Evolutionary conservation across 345 rosid genomes (phyloP).

Genomic region (Chamaenerion angustifolium): DNA sequence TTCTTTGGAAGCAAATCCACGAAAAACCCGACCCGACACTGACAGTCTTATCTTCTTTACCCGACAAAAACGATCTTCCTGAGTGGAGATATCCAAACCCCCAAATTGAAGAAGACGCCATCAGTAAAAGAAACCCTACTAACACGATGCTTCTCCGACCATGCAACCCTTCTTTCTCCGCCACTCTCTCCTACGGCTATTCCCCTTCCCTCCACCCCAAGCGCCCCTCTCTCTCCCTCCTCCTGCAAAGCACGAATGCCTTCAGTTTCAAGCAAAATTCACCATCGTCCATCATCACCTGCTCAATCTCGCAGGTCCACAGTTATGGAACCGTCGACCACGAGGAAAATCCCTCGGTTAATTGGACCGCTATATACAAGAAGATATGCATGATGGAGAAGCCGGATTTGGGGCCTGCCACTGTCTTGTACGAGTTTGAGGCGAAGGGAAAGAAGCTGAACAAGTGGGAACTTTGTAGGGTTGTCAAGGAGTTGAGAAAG

Average conservation of each 20-base stretch:
- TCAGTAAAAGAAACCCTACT: constrained; percentile 25
- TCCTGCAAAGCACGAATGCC: not conserved
- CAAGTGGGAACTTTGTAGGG: constrained; percentile 84
- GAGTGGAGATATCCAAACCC: too few relatives aligned
- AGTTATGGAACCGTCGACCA: constrained; percentile 64
- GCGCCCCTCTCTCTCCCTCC: constrained; percentile 11
- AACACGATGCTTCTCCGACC: constrained; percentile 41
- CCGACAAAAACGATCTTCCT: too few relatives aligned
- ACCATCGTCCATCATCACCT: constrained; percentile 13
- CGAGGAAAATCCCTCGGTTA: constrained; percentile 58
- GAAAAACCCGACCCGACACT: too few relatives aligned
- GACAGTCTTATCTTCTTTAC: too few relatives aligned
- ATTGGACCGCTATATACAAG: constrained; percentile 71
- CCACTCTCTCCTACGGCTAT: constrained; percentile 20
- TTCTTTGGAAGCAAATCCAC: too few relatives aligned
- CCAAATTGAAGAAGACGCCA: not conserved
- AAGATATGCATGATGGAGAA: constrained; percentile 62
- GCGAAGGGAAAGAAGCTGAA: constrained; percentile 49
- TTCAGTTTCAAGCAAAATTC: too few relatives aligned
- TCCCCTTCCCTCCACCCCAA: constrained; percentile 20
- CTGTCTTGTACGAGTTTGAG: constrained; percentile 61
- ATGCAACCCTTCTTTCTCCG: constrained; percentile 23
- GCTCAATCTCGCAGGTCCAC: constrained; percentile 56
- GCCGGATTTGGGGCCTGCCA: constrained; percentile 60
- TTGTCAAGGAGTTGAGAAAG: constrained; percentile 84